These are phyloP conservation scores for Hypoxylon sp. DNA, from an alignment of 2,329 filamentous ascomycete species.

Conservation along the genomic window DNA sequence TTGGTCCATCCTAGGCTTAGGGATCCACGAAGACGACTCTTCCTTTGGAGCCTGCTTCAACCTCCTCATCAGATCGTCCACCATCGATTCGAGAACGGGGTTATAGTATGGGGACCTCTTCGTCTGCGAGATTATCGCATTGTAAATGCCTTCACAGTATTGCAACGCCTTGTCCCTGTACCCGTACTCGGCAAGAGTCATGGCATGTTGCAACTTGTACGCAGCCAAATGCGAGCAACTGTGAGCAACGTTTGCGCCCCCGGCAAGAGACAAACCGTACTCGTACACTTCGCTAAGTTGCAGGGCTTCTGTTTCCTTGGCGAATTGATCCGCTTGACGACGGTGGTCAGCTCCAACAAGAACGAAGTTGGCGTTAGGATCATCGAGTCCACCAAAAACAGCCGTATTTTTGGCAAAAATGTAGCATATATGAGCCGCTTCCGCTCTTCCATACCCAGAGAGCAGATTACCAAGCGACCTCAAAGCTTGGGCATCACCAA, in stretches of 20 bases:
- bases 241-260: slow-evolving; percentile 60
- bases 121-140: slow-evolving; percentile 80
- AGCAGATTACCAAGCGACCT: slow-evolving; percentile 83
- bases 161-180: slow-evolving; percentile 82
- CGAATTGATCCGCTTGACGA: slow-evolving; percentile 73
- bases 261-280: slow-evolving; percentile 80
- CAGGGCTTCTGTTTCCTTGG: slow-evolving; percentile 84
- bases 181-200: slow-evolving; percentile 83
- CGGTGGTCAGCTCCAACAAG: slow-evolving; percentile 86
- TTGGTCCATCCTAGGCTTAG: slow-evolving; percentile 94
- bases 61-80: slow-evolving; percentile 85
- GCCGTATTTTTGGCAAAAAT: slow-evolving; percentile 79
- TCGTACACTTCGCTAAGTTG: slow-evolving; percentile 97
- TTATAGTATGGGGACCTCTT: slow-evolving; percentile 90
- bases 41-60: slow-evolving; percentile 88
- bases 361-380: slow-evolving; percentile 79
- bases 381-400: slow-evolving; percentile 84
- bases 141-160: slow-evolving; percentile 87
- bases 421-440: slow-evolving; percentile 94
- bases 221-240: slow-evolving; percentile 83
- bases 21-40: slow-evolving; percentile 85
- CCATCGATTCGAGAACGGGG: slow-evolving; percentile 71
- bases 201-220: slow-evolving; percentile 91
- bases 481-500: slow-evolving; percentile 79
- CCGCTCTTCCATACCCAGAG: slow-evolving; percentile 83